These are phyloP conservation scores for Aphanomyces astaci DNA, from an alignment of 352 stramenopile genomes.

Conservation along the genomic window DNA sequence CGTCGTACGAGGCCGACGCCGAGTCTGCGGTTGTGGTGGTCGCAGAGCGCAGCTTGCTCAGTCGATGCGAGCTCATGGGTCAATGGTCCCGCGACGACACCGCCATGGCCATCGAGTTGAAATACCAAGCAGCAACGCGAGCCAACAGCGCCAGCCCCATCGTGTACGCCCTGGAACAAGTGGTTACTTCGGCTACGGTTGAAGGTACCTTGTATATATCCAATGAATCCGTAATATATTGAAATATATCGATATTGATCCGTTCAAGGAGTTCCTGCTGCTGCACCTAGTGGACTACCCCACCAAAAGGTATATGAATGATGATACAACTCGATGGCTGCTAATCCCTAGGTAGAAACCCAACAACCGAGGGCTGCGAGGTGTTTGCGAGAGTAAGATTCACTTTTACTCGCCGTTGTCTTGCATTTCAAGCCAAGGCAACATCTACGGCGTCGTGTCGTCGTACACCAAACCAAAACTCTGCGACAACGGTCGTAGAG, in stretches of 20 bases:
- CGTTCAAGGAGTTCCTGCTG: too few species aligned
- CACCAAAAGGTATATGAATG: neutral
- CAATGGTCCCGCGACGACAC: neutral
- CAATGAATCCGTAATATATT: neutral
- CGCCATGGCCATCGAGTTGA: neutral
- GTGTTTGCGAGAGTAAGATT: neutral
- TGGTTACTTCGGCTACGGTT: neutral
- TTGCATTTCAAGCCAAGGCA: neutral
- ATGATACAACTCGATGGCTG: neutral
- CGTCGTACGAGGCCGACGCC: neutral
- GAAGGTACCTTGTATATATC: neutral
- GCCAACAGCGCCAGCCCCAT: neutral
- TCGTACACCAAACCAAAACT: conserved; percentile 14
- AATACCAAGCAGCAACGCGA: conserved; percentile 1
- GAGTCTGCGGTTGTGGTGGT: conserved; percentile 3
- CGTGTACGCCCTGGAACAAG: neutral
- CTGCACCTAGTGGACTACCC: neutral
- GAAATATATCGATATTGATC: neutral
- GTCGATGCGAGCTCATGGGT: neutral
- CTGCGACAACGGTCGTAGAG: neutral
- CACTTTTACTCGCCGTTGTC: conserved; percentile 1
- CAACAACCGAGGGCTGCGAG: conserved; percentile 5
- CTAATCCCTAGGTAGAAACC: neutral
- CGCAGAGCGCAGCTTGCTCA: neutral
- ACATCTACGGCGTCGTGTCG: conserved; percentile 10